Conservation (phyloP, 1,139 yeast genomes). For the Hyphopichia wangnamkhiaoensis region DNA sequence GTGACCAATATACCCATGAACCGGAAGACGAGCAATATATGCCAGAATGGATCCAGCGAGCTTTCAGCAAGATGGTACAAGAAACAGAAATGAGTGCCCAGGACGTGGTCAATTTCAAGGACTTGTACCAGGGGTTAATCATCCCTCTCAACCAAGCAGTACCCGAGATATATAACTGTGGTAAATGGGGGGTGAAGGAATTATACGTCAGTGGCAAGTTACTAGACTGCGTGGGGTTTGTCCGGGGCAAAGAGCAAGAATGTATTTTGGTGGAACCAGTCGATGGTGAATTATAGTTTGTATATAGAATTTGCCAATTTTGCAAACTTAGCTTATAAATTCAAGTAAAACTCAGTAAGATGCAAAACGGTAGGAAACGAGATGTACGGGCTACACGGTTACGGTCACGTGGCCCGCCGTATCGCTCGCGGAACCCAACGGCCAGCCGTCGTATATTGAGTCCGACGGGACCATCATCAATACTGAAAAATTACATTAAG, state of each 20-base stretch:
- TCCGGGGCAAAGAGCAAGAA: slow-evolving; percentile 61
- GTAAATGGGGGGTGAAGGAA: slow-evolving; percentile 64
- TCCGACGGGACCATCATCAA: too few relatives aligned
- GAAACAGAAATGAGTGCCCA: slow-evolving; percentile 42
- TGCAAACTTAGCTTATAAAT: too few relatives aligned
- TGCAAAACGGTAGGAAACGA: too few relatives aligned
- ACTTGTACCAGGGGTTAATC: slow-evolving; percentile 55
- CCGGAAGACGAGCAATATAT: slow-evolving; percentile 33
- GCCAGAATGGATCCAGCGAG: slow-evolving; percentile 54
- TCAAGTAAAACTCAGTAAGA: too few relatives aligned
- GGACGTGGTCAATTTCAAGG: slow-evolving; percentile 57
- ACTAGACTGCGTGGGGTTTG: slow-evolving; percentile 58
- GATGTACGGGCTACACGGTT: too few relatives aligned
- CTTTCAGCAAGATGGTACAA: slow-evolving; percentile 41
- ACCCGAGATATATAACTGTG: slow-evolving; percentile 62
- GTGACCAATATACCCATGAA: slow-evolving; percentile 30
- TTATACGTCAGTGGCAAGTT: slow-evolving; percentile 62
- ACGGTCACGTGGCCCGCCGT: too few relatives aligned
- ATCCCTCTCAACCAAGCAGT: slow-evolving; percentile 53
- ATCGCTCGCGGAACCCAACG: too few relatives aligned
- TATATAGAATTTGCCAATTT: too few relatives aligned
- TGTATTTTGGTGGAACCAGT: slow-evolving; percentile 50
- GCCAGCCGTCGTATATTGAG: too few relatives aligned
- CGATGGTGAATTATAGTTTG: too few relatives aligned
- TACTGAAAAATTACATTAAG: too few relatives aligned